Base-by-base conservation (phyloP, 2,329 filamentous ascomycete species). In the Aspergillus aculeatinus region DNA sequence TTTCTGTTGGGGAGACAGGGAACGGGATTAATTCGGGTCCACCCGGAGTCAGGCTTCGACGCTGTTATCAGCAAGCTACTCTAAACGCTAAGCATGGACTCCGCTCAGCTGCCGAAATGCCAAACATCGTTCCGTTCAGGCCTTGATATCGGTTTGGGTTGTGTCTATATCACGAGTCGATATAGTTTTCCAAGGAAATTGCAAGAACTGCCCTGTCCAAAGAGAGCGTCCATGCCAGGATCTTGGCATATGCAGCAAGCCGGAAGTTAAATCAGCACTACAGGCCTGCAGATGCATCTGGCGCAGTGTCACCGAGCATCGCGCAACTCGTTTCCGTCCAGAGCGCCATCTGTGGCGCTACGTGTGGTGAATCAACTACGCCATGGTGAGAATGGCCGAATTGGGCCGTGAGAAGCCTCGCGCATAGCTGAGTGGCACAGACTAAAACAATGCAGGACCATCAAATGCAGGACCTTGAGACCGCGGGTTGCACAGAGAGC, bases 161-260 rank as follows among this genome's bases (percentile, higher is more conserved):
- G 31, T n/a, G 51, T n/a, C 19, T 44, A 25, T 25, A 33, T 25
- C 12, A 21, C 21, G 23, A 5, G 19, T 25, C 16, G 6, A 19
- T 44, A 44, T 35, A n/a, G 16, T 21, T 35, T 21, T 35, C 27
- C 19, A 23, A 52, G 14, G 29, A 35, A 52, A 19, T 14, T 44
- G 55, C 51, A 55, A 59, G 44, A 51, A 59, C 16, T 25, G 44
- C 57, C 47, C 49, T 25, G 55, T 50, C 49, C 31, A 52, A 51
- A 56, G 59, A 52, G 33, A n/a, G 27, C 39, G 4, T 19, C 16
- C 19, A 44, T 7, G 55, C 39, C 48, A 57, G 33, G 35, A 52
- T 52, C 56, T 55, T 59, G 51, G 48, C 48, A 39, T 59, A 61
- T 61, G 60, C 60, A 56, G 44, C 60, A 54, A 61, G 39, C 60